A percentile compares a stretch with the other conserved stretches of the same genome.
Evolutionary conservation across 1,284 basidiomycete genomes (phyloP).

Genomic region (Pholiota adiposa): DNA sequence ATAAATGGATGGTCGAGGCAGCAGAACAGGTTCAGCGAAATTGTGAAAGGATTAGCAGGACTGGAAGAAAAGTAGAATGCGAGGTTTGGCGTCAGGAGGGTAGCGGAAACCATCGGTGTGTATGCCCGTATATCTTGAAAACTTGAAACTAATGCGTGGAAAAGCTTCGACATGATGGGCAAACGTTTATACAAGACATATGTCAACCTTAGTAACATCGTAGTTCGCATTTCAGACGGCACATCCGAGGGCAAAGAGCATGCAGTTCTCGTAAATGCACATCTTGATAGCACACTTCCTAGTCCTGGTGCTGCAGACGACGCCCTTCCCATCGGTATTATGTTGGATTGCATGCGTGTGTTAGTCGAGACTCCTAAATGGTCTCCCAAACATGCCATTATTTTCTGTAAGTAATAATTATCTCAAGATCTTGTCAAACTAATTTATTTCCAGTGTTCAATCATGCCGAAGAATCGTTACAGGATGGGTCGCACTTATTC

Average conservation of each 20-base stretch:
- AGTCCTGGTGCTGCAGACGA: constrained; percentile 91
- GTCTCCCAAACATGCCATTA: constrained; percentile 80
- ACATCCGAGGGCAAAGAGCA: constrained; percentile 76
- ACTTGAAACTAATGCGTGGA: not conserved
- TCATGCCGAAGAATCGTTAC: constrained; percentile 92
- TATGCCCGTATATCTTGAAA: not conserved
- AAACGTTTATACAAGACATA: constrained; percentile 92
- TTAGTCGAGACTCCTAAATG: constrained; percentile 75
- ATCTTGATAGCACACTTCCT: constrained; percentile 85
- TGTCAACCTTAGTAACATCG: constrained; percentile 84
- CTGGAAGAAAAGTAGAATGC: constrained; percentile 72
- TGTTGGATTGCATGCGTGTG: constrained; percentile 89
- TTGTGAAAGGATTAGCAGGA: constrained; percentile 58
- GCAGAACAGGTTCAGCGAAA: constrained; percentile 61
- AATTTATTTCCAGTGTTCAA: constrained; percentile 77
- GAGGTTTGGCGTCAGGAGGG: constrained; percentile 90
- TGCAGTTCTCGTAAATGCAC: constrained; percentile 88
- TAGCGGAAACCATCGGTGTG: constrained; percentile 80
- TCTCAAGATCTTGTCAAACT: not conserved
- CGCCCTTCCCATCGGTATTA: constrained; percentile 85
- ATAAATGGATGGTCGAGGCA: constrained; percentile 80
- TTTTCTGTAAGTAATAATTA: constrained; percentile 71
- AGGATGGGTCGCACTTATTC: constrained; percentile 94
- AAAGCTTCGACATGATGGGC: constrained; percentile 85
- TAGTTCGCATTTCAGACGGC: constrained; percentile 88